Base-by-base conservation (phyloP, 2,329 filamentous ascomycete genomes). In the Sphaerostilbella broomeana region DNA sequence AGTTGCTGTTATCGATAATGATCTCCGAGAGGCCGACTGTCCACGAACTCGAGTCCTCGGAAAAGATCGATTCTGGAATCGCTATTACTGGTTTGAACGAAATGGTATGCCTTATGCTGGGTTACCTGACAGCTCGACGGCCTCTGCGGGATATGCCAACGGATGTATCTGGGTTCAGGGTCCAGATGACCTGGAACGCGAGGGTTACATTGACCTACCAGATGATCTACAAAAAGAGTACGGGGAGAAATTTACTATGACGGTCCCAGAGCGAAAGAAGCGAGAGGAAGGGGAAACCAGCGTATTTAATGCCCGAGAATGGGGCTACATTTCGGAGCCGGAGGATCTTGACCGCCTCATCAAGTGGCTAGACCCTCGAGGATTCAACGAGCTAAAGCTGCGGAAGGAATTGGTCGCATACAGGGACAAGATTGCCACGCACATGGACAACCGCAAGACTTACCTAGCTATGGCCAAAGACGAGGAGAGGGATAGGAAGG, bases 41-140 rank as follows among this genome's bases (percentile, higher is more conserved):
- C 86, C 89, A 24, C 82, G 92, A 46, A 95, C 89, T 13, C 81
- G 86, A 47, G 80, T 90, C 13, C 72, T 98, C 18, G 92, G 92
- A 44, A 90, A 92, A 59, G 92, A 98, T 63, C 80, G 92, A 30
- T 98, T 95, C 70, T 95, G 90, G 80, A 97, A 98, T 62, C 79
- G 90, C 38, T 98, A 97, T 63, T 97, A 94, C 70, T 98, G 92
- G 90, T 95, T 97, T 60, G 92, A 98, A 64, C 83, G 90, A 47
- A 98, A 97, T 55, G 92, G 89, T 17, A 97, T 97, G 89, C 92
- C 92, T 0, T 95, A 90, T 54, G 87, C 75, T 21, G 92, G 92
- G 4, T 72, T 95, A 40, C 89, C 89, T 0, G 78, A 76, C 48
- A 94, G 87, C 60, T 95, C 89, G 12, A 97, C 90, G 2, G 84